A percentile compares a stretch with the other conserved stretches of the same genome.
Evolutionary conservation across 257 asterid species (phyloP).

Genomic region (Salvia miltiorrhiza): DNA sequence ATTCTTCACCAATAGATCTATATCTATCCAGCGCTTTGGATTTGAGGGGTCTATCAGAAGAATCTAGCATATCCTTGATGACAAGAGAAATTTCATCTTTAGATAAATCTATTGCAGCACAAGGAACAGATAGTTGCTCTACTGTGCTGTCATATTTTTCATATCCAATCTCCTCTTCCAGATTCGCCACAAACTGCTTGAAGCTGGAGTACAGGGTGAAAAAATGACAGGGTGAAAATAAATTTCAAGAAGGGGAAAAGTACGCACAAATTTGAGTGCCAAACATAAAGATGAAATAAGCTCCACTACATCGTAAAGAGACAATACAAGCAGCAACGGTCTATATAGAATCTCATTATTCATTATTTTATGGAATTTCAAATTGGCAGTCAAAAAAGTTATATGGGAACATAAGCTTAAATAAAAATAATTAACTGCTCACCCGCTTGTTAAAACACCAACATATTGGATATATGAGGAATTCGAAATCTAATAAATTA

Average conservation of each 20-base stretch:
- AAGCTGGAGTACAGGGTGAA: slow-evolving; percentile 48
- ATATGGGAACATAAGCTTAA: too few relatives aligned
- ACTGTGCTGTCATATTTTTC: slow-evolving; percentile 32
- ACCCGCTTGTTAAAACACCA: too few relatives aligned
- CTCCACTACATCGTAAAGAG: neutral
- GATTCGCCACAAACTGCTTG: slow-evolving; percentile 62
- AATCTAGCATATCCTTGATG: slow-evolving; percentile 63
- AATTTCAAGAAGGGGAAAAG: neutral
- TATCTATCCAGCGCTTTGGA: slow-evolving; percentile 64
- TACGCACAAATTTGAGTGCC: neutral
- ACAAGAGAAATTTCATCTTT: slow-evolving; percentile 53
- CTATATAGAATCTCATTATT: too few relatives aligned
- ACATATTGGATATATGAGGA: too few relatives aligned
- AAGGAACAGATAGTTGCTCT: slow-evolving; percentile 35
- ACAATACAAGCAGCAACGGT: neutral
- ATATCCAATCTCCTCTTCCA: slow-evolving; percentile 61
- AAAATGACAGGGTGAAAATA: too few relatives aligned
- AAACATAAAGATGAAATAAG: neutral
- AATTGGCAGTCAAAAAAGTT: too few relatives aligned
- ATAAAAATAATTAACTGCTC: too few relatives aligned
- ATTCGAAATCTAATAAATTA: too few relatives aligned
- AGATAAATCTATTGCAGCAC: slow-evolving; percentile 30
- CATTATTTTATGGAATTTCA: too few relatives aligned
- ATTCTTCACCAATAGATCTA: slow-evolving; percentile 59
- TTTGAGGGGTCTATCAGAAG: slow-evolving; percentile 47